Conservation (phyloP, 2,329 filamentous ascomycete species). For the Leptographium flavum region DNA sequence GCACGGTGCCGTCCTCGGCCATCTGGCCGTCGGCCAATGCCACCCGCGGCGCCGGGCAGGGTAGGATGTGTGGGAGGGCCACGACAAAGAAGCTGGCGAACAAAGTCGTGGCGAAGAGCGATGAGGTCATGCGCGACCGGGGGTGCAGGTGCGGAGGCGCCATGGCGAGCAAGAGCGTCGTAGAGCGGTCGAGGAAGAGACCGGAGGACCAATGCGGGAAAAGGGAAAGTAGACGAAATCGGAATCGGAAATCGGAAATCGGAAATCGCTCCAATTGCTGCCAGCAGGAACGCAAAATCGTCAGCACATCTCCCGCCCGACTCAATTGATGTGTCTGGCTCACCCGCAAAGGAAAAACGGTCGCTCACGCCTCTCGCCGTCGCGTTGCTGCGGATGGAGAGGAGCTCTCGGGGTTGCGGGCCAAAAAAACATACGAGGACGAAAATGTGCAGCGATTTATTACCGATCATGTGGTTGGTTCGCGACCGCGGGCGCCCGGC, state of each 20-base stretch:
- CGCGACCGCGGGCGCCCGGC: too few relatives aligned
- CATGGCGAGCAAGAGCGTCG: too few relatives aligned
- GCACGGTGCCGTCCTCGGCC: constrained; percentile 23
- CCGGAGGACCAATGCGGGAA: constrained; percentile 13
- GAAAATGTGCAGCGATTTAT: background rate
- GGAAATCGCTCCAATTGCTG: background rate
- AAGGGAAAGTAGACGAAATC: background rate
- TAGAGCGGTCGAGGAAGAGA: too few relatives aligned
- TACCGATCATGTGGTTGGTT: background rate
- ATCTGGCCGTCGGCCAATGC: constrained; percentile 58
- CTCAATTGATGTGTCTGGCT: background rate
- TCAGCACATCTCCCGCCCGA: background rate
- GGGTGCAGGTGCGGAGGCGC: constrained; percentile 83
- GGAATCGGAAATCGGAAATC: background rate
- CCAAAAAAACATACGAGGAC: constrained; percentile 1
- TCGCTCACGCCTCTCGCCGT: background rate
- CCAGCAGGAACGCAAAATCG: background rate
- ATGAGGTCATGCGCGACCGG: constrained; percentile 81
- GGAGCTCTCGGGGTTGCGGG: background rate
- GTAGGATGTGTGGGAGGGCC: constrained; percentile 74
- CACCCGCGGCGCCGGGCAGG: constrained; percentile 71
- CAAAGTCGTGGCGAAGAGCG: constrained; percentile 88
- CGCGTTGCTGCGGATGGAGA: background rate
- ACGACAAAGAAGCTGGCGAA: constrained; percentile 86
- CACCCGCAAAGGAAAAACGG: background rate